These are phyloP conservation scores for Verticillium nubilum DNA, from an alignment of 2,329 filamentous ascomycete genomes.

Conservation along the genomic window DNA sequence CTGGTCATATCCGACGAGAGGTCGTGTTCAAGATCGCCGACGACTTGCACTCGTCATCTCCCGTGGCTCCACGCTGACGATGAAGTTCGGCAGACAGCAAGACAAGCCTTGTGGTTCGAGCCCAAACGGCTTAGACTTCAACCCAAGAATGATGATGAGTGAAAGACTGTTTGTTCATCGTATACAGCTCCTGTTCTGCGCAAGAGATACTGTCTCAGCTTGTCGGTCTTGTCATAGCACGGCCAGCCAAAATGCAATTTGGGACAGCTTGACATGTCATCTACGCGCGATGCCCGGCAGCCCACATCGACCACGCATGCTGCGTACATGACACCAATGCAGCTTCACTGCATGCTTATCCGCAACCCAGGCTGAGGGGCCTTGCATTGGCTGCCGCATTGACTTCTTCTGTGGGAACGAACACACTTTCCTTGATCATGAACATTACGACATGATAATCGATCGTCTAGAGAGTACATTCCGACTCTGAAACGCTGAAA, in stretches of 20 bases:
- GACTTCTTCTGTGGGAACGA: constrained; percentile 1
- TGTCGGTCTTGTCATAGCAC: not conserved
- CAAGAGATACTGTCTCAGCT: not conserved
- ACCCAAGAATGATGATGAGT: too few relatives aligned
- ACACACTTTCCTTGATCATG: not conserved
- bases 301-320: not conserved
- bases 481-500: not conserved
- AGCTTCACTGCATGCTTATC: constrained; percentile 3
- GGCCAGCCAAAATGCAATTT: not conserved
- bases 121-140: too few relatives aligned
- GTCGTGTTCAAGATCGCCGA: not conserved
- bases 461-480: not conserved
- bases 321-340: constrained; percentile 4
- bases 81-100: not conserved
- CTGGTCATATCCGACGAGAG: not conserved
- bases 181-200: too few relatives aligned
- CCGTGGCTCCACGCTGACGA: too few relatives aligned
- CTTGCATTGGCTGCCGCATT: constrained; percentile 6
- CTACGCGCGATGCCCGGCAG: not conserved
- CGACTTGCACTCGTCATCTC: too few relatives aligned
- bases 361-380: constrained; percentile 1
- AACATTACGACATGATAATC: not conserved
- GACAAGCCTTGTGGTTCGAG: not conserved
- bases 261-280: not conserved
- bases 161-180: too few relatives aligned